Evolutionary conservation across 1,284 basidiomycete genomes (phyloP), one percentile per base, ranked within the genome.

Genomic region (Xerocomus amazonicus): DNA sequence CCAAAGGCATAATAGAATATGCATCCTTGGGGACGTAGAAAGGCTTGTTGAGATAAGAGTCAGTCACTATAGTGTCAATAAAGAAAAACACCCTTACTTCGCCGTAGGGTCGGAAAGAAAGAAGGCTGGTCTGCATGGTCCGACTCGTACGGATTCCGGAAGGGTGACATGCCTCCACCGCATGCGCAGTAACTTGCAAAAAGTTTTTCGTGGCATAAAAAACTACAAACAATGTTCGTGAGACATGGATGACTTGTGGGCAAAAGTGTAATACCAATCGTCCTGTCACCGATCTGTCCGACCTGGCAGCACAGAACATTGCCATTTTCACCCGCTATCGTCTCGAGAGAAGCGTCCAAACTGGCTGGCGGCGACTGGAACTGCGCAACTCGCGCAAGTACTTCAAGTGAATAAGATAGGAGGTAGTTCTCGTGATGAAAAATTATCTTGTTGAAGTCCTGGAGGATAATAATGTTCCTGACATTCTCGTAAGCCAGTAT

Each of bases 1-100:
- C 68, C 43, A 91, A 63, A 16, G 80, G 70, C 3, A 74, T 78
- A 31, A 88, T 69, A 47, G 81, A 75, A 51, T 77, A 75, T 0
- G 79, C 78, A 50, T 88, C 84, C 57, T 80, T 83, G 0, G 87
- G 84, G 40, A 89, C 75, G 56, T 80, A 83, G 12, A 83, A 75
- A 1, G 80, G 68, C 86, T 90, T 43, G 2, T 38, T 52, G 12
- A 55, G 4, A 51, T 42, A 19, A 42, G 51, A 19, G 48, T 45
- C n/a, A 39, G 23, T 28, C 2, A 14, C 16, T 6, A 36, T 53
- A 28, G 36, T 9, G 8, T 16, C n/a, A 38, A 45, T 12, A 19
- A 45, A 40, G 28, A 37, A 49, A 52, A 39, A 37, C 9, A 31
- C 35, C 14, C 77, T 51, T 57, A 88, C 87, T 62, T 83, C 77